Conservation (phyloP, 495 filamentous ascomycete genomes). For the Penicillium flavigenum region DNA sequence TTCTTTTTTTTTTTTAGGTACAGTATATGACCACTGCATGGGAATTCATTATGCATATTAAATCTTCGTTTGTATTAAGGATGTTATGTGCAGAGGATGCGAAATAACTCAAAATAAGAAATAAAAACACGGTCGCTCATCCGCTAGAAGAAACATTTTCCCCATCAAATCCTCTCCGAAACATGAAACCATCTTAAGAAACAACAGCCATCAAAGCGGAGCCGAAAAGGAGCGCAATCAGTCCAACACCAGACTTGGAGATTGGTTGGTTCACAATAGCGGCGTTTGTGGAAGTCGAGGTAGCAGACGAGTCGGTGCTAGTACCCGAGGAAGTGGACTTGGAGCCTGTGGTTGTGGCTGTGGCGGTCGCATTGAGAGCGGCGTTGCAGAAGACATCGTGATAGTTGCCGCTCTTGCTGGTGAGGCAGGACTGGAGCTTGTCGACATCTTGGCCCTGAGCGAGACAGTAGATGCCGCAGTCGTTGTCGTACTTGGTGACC, state of each 20-base stretch:
- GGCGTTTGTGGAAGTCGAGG: constrained; percentile 21
- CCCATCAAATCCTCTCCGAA: not conserved
- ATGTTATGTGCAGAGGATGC: not conserved
- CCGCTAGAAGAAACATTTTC: not conserved
- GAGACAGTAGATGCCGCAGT: constrained; percentile 53
- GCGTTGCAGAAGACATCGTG: constrained; percentile 42
- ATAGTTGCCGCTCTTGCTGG: constrained; percentile 31
- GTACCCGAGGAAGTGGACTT: constrained; percentile 21
- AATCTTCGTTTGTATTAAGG: not conserved
- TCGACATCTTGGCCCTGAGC: constrained; percentile 43
- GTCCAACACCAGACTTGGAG: constrained; percentile 35
- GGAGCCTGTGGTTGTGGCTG: constrained; percentile 28
- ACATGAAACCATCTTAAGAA: constrained; percentile 17
- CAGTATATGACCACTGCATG: not conserved
- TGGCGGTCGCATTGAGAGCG: constrained; percentile 41
- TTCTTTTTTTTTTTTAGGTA: not conserved
- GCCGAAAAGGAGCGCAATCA: constrained; percentile 40
- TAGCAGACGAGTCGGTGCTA: constrained; percentile 17
- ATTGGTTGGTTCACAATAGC: constrained; percentile 24
- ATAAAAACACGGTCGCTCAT: constrained; percentile 2
- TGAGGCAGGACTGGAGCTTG: constrained; percentile 38
- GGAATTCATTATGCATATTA: not conserved
- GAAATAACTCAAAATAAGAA: too few relatives aligned
- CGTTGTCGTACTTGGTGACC: constrained; percentile 44
- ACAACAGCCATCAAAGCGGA: constrained; percentile 34